These are phyloP conservation scores for Scortechinia acanthostroma DNA, from an alignment of 2,329 filamentous ascomycete species.

Conservation along the genomic window DNA sequence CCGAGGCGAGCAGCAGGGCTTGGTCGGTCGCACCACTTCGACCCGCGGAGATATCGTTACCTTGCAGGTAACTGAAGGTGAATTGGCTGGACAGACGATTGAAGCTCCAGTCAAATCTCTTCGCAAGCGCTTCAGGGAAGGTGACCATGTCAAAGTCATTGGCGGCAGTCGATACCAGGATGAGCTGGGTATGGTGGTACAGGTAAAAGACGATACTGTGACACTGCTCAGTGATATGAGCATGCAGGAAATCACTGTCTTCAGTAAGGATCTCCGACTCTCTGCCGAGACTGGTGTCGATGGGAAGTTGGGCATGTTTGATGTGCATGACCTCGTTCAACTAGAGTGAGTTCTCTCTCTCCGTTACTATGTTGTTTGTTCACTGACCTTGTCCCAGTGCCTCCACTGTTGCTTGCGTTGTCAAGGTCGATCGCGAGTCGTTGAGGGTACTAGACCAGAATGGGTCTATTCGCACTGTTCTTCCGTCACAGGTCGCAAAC, in stretches of 20 bases:
- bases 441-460: constrained; percentile 86
- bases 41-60: constrained; percentile 90
- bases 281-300: constrained; percentile 86
- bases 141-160: constrained; percentile 98
- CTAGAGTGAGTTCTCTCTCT: constrained; percentile 57
- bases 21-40: constrained; percentile 76
- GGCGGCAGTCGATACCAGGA: constrained; percentile 89
- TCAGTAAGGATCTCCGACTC: constrained; percentile 91
- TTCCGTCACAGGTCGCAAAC: constrained; percentile 87
- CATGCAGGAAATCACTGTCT: constrained; percentile 90
- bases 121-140: constrained; percentile 83
- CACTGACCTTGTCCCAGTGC: too few relatives aligned
- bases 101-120: constrained; percentile 88
- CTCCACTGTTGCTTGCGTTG: constrained; percentile 83
- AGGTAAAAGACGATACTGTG: constrained; percentile 84
- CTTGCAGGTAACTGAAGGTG: constrained; percentile 75
- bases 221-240: constrained; percentile 89
- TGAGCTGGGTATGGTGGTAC: constrained; percentile 94
- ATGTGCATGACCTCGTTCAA: constrained; percentile 88
- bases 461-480: constrained; percentile 71
- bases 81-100: constrained; percentile 74
- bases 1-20: constrained; percentile 87
- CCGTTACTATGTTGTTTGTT: too few relatives aligned
- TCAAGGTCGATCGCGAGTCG: constrained; percentile 92
- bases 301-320: constrained; percentile 78